Conservation (phyloP, 2,329 filamentous ascomycete genomes). For the Neocucurbitaria cava region DNA sequence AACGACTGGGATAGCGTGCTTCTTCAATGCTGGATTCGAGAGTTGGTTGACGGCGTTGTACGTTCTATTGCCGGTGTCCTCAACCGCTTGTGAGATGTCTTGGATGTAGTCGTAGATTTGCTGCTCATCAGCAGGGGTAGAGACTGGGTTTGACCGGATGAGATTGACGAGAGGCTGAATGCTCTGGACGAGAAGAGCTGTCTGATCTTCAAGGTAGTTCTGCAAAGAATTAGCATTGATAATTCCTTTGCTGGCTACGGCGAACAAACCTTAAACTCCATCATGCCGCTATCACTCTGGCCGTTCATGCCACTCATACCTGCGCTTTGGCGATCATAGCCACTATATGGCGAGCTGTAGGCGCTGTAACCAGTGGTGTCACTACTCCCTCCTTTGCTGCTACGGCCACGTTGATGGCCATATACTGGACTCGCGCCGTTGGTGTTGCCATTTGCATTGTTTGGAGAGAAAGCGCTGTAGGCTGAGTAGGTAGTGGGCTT, state of each 20-base stretch:
- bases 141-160: constrained; percentile 59
- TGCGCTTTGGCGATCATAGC: constrained; percentile 43
- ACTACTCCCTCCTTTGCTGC: constrained; percentile 47
- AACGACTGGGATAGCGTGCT: constrained; percentile 59
- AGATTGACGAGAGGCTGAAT: constrained; percentile 81
- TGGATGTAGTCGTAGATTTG: constrained; percentile 72
- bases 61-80: constrained; percentile 72
- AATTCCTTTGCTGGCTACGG: constrained; percentile 5
- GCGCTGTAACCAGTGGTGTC: constrained; percentile 44
- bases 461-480: constrained; percentile 29
- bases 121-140: constrained; percentile 40
- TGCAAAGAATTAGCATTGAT: constrained; percentile 41
- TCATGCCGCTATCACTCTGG: constrained; percentile 50
- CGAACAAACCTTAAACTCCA: constrained; percentile 65
- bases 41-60: constrained; percentile 56
- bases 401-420: constrained; percentile 35
- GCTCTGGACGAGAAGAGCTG: constrained; percentile 76
- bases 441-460: constrained; percentile 26
- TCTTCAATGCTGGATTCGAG: constrained; percentile 60
- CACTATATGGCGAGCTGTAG: constrained; percentile 47
- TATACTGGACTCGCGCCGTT: constrained; percentile 12
- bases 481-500: constrained; percentile 32
- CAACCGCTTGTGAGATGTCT: constrained; percentile 74
- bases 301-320: constrained; percentile 30
- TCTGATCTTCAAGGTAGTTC: constrained; percentile 85